Evolutionary conservation across 2,329 filamentous ascomycete genomes (phyloP), one percentile per base, ranked within the genome.

Genomic region (Pseudocercospora vitis): DNA sequence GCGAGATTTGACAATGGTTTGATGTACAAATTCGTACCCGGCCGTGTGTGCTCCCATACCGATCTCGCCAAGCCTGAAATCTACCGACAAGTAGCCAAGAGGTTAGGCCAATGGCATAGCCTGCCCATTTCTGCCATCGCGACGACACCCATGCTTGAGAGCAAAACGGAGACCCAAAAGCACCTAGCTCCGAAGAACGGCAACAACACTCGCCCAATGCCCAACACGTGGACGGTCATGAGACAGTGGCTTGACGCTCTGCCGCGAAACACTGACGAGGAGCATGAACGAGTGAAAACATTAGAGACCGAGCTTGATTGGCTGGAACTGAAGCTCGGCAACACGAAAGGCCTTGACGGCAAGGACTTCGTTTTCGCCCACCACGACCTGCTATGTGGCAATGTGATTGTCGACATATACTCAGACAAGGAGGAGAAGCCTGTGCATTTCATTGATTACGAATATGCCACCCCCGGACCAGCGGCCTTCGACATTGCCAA

Each of bases 401-500:
- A 99, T 70, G 89, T 99, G 61, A 97, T 99, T 66, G 83, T 96
- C n/a, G 54, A 59, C n/a, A 29, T 55, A 11, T 45, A 56, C 14
- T 51, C 55, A 19, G 46, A 48, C 9, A 64, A 55, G 33, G 56
- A 58, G 7, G 62, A 68, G 48, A 59, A 59, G 14, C 63, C 67
- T 2, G 86, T 92, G 51, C 83, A 82, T 68, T 97, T 99, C 74
- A 99, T 99, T 71, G 94, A 99, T 74, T 99, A 97, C 76, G 94
- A 99, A 73, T 99, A 99, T 73, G 91, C 91, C 11, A 94, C 90
- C 3, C 91, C 94, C 2, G 92, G 91, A 0, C 92, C 92, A 1
- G 91, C 91, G 3, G 91, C 92, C 1, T 99, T 99, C 73, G 94
- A 99, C 71, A 85, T 99, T 63, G 87, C 92, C 47, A 99, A 99